Percentiles rank a stretch among this genome's conserved stretches.
Evolutionary conservation across 2,329 filamentous ascomycete genomes (phyloP).

Genomic region (Allantophomopsis cytisporea): DNA sequence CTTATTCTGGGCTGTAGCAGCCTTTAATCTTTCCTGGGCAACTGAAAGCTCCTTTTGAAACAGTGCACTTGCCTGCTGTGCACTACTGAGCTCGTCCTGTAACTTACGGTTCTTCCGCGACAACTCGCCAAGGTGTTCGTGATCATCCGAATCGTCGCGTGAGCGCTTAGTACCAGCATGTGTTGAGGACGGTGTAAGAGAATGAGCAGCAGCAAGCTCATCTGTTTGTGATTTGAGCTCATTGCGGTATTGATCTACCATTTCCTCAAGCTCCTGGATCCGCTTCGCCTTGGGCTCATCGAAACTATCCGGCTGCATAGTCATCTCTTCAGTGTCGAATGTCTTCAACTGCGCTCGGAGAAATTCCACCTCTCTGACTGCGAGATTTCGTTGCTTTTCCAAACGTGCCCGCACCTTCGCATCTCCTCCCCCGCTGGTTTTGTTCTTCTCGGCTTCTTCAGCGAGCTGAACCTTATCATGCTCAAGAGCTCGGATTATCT

Average conservation of each 20-base stretch:
- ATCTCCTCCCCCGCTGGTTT: slow-evolving; percentile 30
- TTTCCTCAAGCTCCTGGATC: slow-evolving; percentile 68
- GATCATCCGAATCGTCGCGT: slow-evolving; percentile 38
- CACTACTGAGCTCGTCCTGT: slow-evolving; percentile 59
- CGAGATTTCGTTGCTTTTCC: slow-evolving; percentile 74
- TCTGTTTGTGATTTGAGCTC: slow-evolving; percentile 65
- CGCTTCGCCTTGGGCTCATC: slow-evolving; percentile 64
- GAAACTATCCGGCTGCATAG: slow-evolving; percentile 67
- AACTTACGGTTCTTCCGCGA: slow-evolving; percentile 79
- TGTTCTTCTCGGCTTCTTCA: slow-evolving; percentile 58
- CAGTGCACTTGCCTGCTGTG: slow-evolving; percentile 57
- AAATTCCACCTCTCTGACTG: slow-evolving; percentile 87
- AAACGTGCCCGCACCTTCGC: slow-evolving; percentile 63
- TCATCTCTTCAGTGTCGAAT: slow-evolving; percentile 76
- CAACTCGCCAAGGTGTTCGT: slow-evolving; percentile 66
- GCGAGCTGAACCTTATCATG: slow-evolving; percentile 51
- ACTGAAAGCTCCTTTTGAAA: slow-evolving; percentile 66
- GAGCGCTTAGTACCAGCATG: slow-evolving; percentile 48
- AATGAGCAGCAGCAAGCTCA: slow-evolving; percentile 43
- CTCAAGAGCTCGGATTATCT: slow-evolving; percentile 59
- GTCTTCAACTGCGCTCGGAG: slow-evolving; percentile 83
- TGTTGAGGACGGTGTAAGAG: slow-evolving; percentile 20
- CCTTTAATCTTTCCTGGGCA: slow-evolving; percentile 56
- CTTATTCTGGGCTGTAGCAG: slow-evolving; percentile 50
- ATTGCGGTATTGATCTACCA: slow-evolving; percentile 74